Evolutionary conservation across 2,329 filamentous ascomycete genomes (phyloP).

Genomic region (Lasiodiplodia citricola): DNA sequence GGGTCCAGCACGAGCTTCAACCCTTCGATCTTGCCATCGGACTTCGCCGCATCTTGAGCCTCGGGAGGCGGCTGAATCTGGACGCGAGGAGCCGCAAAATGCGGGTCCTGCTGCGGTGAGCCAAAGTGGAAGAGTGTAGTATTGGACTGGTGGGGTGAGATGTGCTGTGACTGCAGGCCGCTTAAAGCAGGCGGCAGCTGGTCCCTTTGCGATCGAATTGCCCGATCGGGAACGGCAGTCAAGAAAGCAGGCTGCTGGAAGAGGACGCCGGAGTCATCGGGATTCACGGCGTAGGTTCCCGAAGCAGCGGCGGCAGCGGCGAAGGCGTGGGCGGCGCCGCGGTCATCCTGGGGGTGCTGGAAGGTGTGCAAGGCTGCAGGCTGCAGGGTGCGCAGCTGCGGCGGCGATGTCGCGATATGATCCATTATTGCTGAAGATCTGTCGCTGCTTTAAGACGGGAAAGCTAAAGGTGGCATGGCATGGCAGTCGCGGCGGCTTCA

Average conservation of each 20-base stretch:
- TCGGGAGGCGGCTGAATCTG: background rate
- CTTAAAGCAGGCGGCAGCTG: constrained; percentile 42
- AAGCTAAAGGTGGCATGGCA: background rate
- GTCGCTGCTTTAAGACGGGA: constrained; percentile 35
- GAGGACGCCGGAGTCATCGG: constrained; percentile 36
- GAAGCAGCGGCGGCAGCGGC: constrained; percentile 37
- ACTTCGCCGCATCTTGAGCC: constrained; percentile 36
- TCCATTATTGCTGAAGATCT: constrained; percentile 26
- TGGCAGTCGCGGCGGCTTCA: background rate
- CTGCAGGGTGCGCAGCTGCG: constrained; percentile 36
- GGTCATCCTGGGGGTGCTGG: constrained; percentile 34
- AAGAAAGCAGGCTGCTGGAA: constrained; percentile 17
- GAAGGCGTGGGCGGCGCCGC: constrained; percentile 10
- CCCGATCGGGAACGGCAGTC: constrained; percentile 27
- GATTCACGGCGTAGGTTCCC: constrained; percentile 44
- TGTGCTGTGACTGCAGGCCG: constrained; percentile 33
- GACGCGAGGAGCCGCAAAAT: background rate
- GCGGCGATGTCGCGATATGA: constrained; percentile 30
- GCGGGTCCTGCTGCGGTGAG: constrained; percentile 31
- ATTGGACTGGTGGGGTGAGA: constrained; percentile 30
- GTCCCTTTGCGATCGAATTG: constrained; percentile 32
- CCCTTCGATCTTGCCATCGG: constrained; percentile 59
- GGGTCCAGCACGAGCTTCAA: constrained; percentile 67
- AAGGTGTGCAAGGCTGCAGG: constrained; percentile 36
- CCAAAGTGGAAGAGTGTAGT: constrained; percentile 30